A percentile compares a stretch with the other conserved stretches of the same genome.
phyloP scores from a whole-genome alignment of 306 rosid species.

The Acacia crassicarpa region DNA sequence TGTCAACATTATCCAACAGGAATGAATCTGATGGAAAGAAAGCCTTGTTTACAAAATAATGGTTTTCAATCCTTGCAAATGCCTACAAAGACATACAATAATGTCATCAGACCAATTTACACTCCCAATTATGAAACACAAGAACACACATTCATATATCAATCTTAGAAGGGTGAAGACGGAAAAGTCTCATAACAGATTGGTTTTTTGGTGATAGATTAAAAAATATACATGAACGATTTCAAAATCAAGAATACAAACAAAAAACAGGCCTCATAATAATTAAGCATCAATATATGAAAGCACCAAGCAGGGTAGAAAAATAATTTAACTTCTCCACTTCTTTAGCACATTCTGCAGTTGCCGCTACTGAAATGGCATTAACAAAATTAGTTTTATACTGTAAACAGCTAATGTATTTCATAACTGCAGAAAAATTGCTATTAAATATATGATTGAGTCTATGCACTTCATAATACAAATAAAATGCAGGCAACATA shows the following conservation, averaged over 20 bases:
- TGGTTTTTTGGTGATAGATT: not conserved
- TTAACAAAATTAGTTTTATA: not conserved
- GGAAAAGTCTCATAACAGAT: not conserved
- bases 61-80: conserved; percentile 96
- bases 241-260: not conserved
- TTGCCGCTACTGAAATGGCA: not conserved
- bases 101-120: not conserved
- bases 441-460: not conserved
- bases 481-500: not conserved
- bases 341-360: conserved; percentile 16
- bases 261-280: not conserved
- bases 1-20: conserved; percentile 79
- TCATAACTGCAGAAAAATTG: not conserved
- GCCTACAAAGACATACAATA: conserved; percentile 54
- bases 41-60: conserved; percentile 81
- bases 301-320: conserved; percentile 8
- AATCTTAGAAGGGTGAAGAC: not conserved
- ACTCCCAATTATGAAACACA: not conserved
- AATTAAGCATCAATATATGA: not conserved
- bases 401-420: not conserved
- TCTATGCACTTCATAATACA: not conserved
- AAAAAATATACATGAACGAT: not conserved
- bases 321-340: not conserved
- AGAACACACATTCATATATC: conserved; percentile 4
- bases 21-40: conserved; percentile 82